Percentiles rank a stretch among this genome's conserved stretches.
phyloP scores from a whole-genome alignment of 495 filamentous ascomycete genomes.

The Xylaria flabelliformis region DNA sequence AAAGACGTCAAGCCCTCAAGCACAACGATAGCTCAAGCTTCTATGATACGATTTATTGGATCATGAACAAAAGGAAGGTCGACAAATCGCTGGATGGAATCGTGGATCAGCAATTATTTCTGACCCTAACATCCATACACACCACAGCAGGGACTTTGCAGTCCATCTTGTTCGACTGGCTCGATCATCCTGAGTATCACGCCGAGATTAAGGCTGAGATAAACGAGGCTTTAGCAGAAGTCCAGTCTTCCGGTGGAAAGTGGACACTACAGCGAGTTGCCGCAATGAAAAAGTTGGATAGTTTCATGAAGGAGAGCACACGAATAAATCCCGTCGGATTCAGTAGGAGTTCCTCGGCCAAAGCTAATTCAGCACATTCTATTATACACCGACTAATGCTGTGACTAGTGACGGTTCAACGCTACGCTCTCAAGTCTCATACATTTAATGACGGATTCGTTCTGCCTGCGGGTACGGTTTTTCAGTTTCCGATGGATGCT shows the following conservation, averaged over 20 bases:
- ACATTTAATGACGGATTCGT: neutral
- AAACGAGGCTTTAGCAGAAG: constrained; percentile 13
- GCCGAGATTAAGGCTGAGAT: constrained; percentile 14
- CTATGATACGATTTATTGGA: constrained; percentile 10
- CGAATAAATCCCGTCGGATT: constrained; percentile 6
- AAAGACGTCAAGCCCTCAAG: neutral
- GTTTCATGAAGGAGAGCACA: constrained; percentile 21
- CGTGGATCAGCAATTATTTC: constrained; percentile 6
- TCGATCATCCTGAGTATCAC: constrained; percentile 9
- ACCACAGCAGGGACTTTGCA: constrained; percentile 8
- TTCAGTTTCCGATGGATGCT: neutral
- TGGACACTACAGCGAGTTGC: constrained; percentile 13
- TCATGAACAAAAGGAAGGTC: neutral
- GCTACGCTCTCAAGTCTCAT: neutral
- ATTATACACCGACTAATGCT: neutral
- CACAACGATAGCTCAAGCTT: neutral
- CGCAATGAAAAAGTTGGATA: constrained; percentile 16
- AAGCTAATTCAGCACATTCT: neutral
- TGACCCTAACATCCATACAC: constrained; percentile 17
- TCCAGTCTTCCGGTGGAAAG: constrained; percentile 10
- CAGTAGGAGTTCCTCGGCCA: constrained; percentile 26
- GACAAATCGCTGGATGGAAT: constrained; percentile 7
- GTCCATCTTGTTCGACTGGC: constrained; percentile 21
- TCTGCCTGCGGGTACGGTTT: neutral
- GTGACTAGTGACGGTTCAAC: neutral